Conservation (phyloP, 2,329 filamentous ascomycete species). For the Plectosphaerella plurivora region DNA sequence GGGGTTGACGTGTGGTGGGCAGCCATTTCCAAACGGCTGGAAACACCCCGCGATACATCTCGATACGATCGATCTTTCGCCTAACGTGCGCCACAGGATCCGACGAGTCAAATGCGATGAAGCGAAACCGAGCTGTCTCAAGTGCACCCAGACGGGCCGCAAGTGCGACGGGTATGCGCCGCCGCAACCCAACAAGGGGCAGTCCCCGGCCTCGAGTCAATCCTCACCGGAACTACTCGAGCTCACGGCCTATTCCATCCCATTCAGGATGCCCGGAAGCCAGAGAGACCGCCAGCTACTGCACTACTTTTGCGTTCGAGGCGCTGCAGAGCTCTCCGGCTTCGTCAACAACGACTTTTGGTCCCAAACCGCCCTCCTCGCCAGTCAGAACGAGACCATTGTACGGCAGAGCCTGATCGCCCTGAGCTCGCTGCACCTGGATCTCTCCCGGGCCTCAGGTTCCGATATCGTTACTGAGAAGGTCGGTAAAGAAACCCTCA, state of each 20-base stretch:
- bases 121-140: slow-evolving; percentile 44
- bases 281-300: slow-evolving; percentile 10
- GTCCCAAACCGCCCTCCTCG: slow-evolving; percentile 7
- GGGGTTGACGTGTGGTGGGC: too few relatives aligned
- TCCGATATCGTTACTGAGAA: too few relatives aligned
- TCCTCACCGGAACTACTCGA: neutral
- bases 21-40: too few relatives aligned
- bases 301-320: slow-evolving; percentile 12
- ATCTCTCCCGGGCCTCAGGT: neutral
- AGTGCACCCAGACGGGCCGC: slow-evolving; percentile 50
- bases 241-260: slow-evolving; percentile 9
- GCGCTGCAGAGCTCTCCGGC: slow-evolving; percentile 8
- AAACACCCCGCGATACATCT: too few relatives aligned
- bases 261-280: slow-evolving; percentile 11
- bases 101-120: slow-evolving; percentile 56
- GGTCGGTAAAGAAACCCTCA: neutral
- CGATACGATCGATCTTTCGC: too few relatives aligned
- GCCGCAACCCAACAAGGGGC: neutral
- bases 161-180: slow-evolving; percentile 49
- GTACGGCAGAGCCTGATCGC: slow-evolving; percentile 11
- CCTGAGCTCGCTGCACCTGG: slow-evolving; percentile 9
- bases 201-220: neutral
- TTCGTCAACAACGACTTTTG: slow-evolving; percentile 10
- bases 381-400: slow-evolving; percentile 8
- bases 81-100: slow-evolving; percentile 27